These are phyloP conservation scores for Acacia concinna DNA, from an alignment of 331 rosid species.

Conservation along the genomic window DNA sequence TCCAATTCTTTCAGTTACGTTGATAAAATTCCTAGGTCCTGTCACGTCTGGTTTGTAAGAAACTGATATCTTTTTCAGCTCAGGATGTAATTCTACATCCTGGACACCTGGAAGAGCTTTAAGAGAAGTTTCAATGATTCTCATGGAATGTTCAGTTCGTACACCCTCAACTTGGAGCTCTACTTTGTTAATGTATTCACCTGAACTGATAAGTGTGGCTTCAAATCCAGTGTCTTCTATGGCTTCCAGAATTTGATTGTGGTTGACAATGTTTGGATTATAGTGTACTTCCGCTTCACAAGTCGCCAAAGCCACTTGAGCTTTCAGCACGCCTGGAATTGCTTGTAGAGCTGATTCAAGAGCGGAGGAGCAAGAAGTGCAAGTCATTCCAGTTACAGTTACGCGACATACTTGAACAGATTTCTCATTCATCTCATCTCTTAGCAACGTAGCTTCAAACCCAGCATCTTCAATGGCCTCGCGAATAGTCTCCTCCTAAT, in stretches of 20 bases:
- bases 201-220: conserved; percentile 52
- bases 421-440: conserved; percentile 36
- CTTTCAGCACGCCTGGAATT: conserved; percentile 56
- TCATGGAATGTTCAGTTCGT: conserved; percentile 33
- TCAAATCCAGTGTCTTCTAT: conserved; percentile 63
- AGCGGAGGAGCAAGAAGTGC: conserved; percentile 70
- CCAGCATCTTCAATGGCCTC: conserved; percentile 83
- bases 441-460: conserved; percentile 59
- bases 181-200: conserved; percentile 65
- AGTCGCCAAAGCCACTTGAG: conserved; percentile 79
- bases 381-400: conserved; percentile 71
- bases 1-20: conserved; percentile 49
- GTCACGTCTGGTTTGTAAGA: conserved; percentile 66
- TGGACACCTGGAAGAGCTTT: conserved; percentile 63
- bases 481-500: conserved; percentile 69
- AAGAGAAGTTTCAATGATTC: conserved; percentile 53
- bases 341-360: conserved; percentile 58
- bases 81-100: conserved; percentile 20
- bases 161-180: conserved; percentile 67
- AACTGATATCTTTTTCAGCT: conserved; percentile 50
- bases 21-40: conserved; percentile 73
- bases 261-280: conserved; percentile 51
- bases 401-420: conserved; percentile 58
- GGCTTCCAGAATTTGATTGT: conserved; percentile 45
- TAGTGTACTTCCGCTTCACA: conserved; percentile 74